phyloP scores from a whole-genome alignment of 2,329 filamentous ascomycete species.

The Colletotrichum cereale region DNA sequence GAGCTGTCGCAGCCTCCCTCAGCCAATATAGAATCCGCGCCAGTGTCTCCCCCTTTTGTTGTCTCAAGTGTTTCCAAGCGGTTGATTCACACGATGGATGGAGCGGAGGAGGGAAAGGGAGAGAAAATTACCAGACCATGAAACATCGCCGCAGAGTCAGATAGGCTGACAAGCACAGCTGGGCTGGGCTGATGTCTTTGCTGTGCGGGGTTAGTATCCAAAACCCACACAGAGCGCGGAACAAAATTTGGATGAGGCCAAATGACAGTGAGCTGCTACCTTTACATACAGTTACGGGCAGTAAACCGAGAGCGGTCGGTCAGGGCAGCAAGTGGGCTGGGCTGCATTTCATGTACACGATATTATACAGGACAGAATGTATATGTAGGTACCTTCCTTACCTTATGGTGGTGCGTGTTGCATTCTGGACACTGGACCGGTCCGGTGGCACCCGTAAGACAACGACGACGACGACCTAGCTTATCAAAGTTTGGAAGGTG shows the following conservation, averaged over 20 bases:
- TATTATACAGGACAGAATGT: no score
- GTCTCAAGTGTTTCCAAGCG: not conserved
- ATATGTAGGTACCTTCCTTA: no score
- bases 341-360: not conserved
- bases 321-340: constrained; percentile 13
- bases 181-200: not conserved
- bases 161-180: not conserved
- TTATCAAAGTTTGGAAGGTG: not conserved
- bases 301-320: not conserved
- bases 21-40: not conserved
- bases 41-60: not conserved
- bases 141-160: not conserved
- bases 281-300: no score
- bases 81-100: not conserved
- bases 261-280: not conserved
- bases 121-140: not conserved
- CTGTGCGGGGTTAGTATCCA: not conserved
- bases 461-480: no score
- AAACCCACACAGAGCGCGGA: not conserved
- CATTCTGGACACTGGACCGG: constrained; percentile 18
- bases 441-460: constrained; percentile 3
- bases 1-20: constrained; percentile 24
- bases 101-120: not conserved
- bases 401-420: not conserved
- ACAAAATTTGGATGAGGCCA: not conserved